These are phyloP conservation scores for Oehlia diaphana DNA, from an alignment of 192 early-diverging fungal species.

Conservation along the genomic window DNA sequence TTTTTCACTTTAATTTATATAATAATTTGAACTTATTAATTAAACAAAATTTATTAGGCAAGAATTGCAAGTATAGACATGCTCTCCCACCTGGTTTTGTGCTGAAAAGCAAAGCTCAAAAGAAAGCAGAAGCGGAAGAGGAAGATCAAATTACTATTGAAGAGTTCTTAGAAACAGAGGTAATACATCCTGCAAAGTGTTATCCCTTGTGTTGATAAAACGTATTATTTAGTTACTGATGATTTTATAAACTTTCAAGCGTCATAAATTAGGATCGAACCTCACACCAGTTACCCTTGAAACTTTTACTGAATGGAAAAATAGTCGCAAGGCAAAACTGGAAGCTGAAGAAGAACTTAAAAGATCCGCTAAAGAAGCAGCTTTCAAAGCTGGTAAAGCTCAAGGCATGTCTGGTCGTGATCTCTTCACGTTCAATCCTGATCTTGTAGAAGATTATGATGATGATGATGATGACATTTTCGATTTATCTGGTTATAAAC, in stretches of 20 bases:
- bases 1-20: not conserved
- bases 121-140: conserved; percentile 67
- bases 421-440: conserved; percentile 97
- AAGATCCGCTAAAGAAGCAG: conserved; percentile 80
- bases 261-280: conserved; percentile 90
- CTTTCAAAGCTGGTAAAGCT: conserved; percentile 83
- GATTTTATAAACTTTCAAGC: conserved; percentile 46
- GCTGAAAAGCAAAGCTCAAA: conserved; percentile 89
- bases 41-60: conserved; percentile 34
- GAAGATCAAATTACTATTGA: conserved; percentile 89
- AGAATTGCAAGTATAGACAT: conserved; percentile 94
- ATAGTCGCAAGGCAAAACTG: conserved; percentile 69
- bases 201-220: not conserved
- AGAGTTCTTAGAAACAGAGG: conserved; percentile 96
- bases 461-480: conserved; percentile 81
- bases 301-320: conserved; percentile 93
- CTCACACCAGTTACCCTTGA: conserved; percentile 94
- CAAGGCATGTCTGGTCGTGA: conserved; percentile 95
- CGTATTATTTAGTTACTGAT: not conserved
- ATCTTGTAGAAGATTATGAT: conserved; percentile 77
- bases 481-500: conserved; percentile 73
- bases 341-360: conserved; percentile 66
- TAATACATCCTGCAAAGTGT: conserved; percentile 33
- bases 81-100: conserved; percentile 96
- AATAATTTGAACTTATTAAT: not conserved